Conservation (phyloP, 176 grass and related monocot species). For the Aegilops longissima region DNA sequence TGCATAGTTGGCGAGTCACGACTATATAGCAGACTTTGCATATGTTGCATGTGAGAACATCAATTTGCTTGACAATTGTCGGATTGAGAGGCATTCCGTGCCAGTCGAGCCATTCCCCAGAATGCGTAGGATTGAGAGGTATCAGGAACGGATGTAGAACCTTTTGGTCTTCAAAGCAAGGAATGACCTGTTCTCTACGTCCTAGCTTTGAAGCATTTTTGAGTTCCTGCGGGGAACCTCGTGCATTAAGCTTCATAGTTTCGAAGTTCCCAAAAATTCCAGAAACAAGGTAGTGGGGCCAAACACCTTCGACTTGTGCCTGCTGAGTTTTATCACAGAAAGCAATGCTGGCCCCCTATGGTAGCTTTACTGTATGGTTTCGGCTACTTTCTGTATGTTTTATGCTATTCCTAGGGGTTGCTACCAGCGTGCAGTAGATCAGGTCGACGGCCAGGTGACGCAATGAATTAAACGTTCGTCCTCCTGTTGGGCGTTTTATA, state of each 20-base stretch:
- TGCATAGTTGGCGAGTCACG: not conserved
- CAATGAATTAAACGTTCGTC: too few species aligned
- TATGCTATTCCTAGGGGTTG: too few species aligned
- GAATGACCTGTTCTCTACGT: not conserved
- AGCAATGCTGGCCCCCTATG: too few species aligned
- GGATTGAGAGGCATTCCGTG: not conserved
- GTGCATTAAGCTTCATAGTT: not conserved
- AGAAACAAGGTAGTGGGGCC: too few species aligned
- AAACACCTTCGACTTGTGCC: too few species aligned
- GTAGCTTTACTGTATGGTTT: too few species aligned
- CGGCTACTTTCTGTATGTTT: too few species aligned
- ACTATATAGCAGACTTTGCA: not conserved
- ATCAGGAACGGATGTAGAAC: not conserved
- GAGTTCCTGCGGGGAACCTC: rapidly evolving
- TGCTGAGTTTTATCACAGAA: too few species aligned
- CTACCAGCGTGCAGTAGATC: too few species aligned
- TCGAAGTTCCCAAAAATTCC: not conserved
- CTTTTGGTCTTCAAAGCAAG: too few species aligned
- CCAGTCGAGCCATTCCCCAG: not conserved
- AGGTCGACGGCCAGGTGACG: too few species aligned
- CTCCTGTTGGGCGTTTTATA: too few species aligned
- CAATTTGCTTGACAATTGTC: not conserved
- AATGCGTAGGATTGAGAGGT: not conserved
- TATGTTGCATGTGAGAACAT: not conserved
- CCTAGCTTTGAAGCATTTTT: not conserved